These are phyloP conservation scores for Sclerotinia trifoliorum DNA, from an alignment of 2,329 filamentous ascomycete species.

Conservation along the genomic window DNA sequence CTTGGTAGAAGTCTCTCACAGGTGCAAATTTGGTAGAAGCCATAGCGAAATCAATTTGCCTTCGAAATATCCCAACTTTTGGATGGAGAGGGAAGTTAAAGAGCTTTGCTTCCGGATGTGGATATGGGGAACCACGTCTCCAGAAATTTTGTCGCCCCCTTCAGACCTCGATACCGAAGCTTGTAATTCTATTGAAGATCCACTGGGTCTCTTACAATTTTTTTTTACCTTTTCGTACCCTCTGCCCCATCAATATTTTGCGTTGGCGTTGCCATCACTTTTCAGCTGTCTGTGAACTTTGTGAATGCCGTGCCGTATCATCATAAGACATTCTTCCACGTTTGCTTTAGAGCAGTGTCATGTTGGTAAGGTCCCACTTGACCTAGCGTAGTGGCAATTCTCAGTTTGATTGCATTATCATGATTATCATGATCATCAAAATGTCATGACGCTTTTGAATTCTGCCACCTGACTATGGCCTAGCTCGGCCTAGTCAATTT, in stretches of 20 bases:
- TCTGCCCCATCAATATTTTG: conserved; percentile 11
- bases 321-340: conserved; percentile 14
- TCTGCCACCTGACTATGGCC: neutral
- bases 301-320: neutral
- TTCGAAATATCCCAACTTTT: neutral
- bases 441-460: neutral
- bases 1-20: conserved; percentile 13
- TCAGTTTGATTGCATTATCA: conserved; percentile 2
- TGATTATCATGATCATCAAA: neutral
- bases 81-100: conserved; percentile 14
- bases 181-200: neutral
- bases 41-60: neutral
- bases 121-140: neutral
- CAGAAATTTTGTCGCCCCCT: neutral
- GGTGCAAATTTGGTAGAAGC: conserved; percentile 6
- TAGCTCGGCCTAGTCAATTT: neutral
- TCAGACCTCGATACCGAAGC: neutral
- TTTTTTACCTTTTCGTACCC: neutral
- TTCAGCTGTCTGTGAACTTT: neutral
- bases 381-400: neutral
- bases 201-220: neutral
- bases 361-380: neutral
- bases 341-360: neutral
- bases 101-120: neutral
- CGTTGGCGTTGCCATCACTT: neutral